These are phyloP conservation scores for Coemansia sp. DNA, from an alignment of 371 early-diverging fungal species.

Conservation along the genomic window DNA sequence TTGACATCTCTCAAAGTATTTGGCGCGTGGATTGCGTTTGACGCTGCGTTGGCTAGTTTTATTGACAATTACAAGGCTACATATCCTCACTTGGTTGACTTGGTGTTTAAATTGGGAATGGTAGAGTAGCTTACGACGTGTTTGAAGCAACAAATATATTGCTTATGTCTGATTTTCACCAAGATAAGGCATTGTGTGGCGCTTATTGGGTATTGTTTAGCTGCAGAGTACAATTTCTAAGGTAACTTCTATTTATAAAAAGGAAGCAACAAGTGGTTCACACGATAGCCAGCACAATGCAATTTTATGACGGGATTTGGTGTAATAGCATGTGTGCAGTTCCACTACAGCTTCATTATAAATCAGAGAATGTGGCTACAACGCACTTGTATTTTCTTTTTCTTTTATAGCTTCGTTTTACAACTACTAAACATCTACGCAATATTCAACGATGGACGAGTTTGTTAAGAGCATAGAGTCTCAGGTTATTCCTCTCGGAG, in stretches of 20 bases:
- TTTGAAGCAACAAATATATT: constrained; percentile 1
- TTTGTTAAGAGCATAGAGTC: constrained; percentile 23
- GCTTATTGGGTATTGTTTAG: not conserved
- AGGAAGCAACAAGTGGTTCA: not conserved
- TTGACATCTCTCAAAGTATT: constrained; percentile 2
- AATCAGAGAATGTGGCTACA: not conserved
- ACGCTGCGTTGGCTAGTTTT: not conserved
- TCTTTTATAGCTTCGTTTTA: too few species aligned
- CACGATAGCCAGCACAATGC: not conserved
- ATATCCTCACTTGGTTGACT: constrained; percentile 6
- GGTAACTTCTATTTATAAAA: not conserved
- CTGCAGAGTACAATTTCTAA: constrained; percentile 1
- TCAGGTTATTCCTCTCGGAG: constrained; percentile 31
- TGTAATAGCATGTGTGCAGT: too few species aligned
- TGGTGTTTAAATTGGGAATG: constrained; percentile 4
- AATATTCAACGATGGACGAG: constrained; percentile 6
- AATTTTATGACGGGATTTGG: too few species aligned
- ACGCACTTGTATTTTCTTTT: too few species aligned
- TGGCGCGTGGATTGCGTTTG: constrained; percentile 5
- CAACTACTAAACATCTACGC: too few species aligned
- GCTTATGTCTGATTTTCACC: too few species aligned
- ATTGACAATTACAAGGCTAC: not conserved
- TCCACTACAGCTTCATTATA: not conserved
- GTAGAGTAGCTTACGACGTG: not conserved
- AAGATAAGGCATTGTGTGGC: constrained; percentile 5